phyloP scores from a whole-genome alignment of 2,329 filamentous ascomycete species.

The Penicillium verrucosum region DNA sequence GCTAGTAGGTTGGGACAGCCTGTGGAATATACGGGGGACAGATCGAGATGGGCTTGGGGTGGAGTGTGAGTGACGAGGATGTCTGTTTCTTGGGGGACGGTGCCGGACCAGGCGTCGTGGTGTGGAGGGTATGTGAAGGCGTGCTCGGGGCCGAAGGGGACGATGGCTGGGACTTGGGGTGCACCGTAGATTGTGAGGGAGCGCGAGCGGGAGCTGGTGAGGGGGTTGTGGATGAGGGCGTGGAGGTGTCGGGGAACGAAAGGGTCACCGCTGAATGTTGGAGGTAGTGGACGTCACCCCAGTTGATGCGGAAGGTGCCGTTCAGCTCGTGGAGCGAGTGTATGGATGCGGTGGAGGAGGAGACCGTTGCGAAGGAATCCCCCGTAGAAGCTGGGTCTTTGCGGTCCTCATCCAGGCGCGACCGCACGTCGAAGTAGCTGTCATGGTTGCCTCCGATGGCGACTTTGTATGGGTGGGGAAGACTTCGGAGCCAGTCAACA shows the following conservation, averaged over 20 bases:
- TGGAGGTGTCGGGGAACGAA: constrained; percentile 50
- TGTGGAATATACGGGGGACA: constrained; percentile 55
- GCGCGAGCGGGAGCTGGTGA: constrained; percentile 55
- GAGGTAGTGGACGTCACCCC: constrained; percentile 70
- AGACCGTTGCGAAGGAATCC: constrained; percentile 28
- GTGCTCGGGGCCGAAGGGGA: constrained; percentile 67
- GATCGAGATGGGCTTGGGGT: constrained; percentile 66
- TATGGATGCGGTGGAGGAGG: constrained; percentile 38
- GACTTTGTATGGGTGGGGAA: constrained; percentile 77
- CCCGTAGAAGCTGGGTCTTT: constrained; percentile 17
- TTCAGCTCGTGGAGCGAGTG: constrained; percentile 42
- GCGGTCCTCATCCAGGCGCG: constrained; percentile 57
- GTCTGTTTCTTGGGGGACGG: constrained; percentile 68
- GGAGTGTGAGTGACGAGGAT: constrained; percentile 80
- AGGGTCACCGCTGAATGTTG: constrained; percentile 66
- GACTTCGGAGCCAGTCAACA: constrained; percentile 72
- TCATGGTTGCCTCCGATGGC: constrained; percentile 88
- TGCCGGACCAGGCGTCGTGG: constrained; percentile 68
- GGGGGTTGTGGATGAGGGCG: constrained; percentile 36
- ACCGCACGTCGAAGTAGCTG: constrained; percentile 71
- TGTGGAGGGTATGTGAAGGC: constrained; percentile 72
- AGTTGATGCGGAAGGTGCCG: constrained; percentile 55
- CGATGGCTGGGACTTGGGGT: constrained; percentile 66
- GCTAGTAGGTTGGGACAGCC: constrained; percentile 68
- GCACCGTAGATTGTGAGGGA: constrained; percentile 73